Percentiles rank a stretch among this genome's conserved stretches.
Conservation (phyloP, 257 asterid species). For the Solanum tacnaense region DNA sequence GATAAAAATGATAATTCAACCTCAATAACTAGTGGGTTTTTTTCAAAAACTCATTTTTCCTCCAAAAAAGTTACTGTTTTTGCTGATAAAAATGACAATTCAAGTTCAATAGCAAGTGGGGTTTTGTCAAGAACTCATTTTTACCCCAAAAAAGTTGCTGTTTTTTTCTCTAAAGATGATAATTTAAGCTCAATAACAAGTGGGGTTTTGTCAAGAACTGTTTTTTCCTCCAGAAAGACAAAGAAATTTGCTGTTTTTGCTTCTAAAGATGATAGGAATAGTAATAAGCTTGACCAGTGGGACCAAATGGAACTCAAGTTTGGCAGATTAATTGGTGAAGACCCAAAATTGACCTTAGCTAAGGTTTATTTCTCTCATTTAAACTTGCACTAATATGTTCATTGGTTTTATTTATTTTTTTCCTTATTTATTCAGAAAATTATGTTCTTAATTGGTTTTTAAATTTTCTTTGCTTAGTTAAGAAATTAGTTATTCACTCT, state of each 20-base stretch:
- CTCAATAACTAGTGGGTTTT: not conserved
- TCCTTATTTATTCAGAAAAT: not conserved
- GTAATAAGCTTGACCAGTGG: conserved; percentile 57
- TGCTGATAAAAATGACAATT: not conserved
- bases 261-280: conserved; percentile 42
- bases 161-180: not conserved
- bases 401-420: not conserved
- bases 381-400: not conserved
- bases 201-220: conserved; percentile 10
- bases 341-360: conserved; percentile 84
- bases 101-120: not conserved
- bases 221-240: conserved; percentile 26
- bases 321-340: conserved; percentile 90
- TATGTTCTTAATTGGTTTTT: not conserved
- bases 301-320: conserved; percentile 89
- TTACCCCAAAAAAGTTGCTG: not conserved
- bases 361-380: conserved; percentile 37
- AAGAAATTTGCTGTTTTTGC: conserved; percentile 44
- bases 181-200: not conserved
- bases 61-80: not conserved
- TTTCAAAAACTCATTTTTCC: conserved; percentile 18
- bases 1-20: not conserved
- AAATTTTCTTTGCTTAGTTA: not conserved
- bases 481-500: not conserved
- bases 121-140: conserved; percentile 10